Evolutionary conservation across 2,329 filamentous ascomycete genomes (phyloP).

Genomic region (Alternaria brassicicola): DNA sequence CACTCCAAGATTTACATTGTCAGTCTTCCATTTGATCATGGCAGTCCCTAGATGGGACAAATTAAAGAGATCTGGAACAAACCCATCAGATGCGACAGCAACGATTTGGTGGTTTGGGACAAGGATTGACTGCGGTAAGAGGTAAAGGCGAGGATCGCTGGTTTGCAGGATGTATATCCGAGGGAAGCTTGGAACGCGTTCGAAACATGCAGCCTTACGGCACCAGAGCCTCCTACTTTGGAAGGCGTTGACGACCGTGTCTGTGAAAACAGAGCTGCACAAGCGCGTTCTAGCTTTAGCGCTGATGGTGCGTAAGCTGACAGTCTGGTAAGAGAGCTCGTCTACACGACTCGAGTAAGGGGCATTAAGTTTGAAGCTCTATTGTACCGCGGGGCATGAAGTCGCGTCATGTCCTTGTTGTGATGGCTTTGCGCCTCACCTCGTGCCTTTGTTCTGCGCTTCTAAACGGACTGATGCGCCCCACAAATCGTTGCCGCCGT

Average conservation of each 20-base stretch:
- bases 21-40: not conserved
- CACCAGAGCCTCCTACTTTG: conserved; percentile 1
- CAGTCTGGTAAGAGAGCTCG: not conserved
- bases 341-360: not conserved
- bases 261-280: conserved; percentile 9
- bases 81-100: not conserved
- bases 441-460: not conserved
- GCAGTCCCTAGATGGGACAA: not conserved
- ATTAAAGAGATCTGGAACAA: not conserved
- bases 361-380: not conserved
- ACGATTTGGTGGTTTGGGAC: not conserved
- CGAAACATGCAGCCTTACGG: conserved; percentile 11
- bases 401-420: not conserved
- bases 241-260: not conserved
- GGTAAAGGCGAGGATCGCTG: not conserved
- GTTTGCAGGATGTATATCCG: not conserved
- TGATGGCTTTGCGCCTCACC: conserved; percentile 1
- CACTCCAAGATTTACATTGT: not conserved
- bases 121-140: not conserved
- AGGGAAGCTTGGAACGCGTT: conserved; percentile 3
- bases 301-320: not conserved
- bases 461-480: not conserved
- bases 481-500: not conserved
- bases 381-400: not conserved
- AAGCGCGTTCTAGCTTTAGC: not conserved